Base-by-base conservation (phyloP, 2,329 filamentous ascomycete genomes). In the Ophiostoma perfectum region DNA sequence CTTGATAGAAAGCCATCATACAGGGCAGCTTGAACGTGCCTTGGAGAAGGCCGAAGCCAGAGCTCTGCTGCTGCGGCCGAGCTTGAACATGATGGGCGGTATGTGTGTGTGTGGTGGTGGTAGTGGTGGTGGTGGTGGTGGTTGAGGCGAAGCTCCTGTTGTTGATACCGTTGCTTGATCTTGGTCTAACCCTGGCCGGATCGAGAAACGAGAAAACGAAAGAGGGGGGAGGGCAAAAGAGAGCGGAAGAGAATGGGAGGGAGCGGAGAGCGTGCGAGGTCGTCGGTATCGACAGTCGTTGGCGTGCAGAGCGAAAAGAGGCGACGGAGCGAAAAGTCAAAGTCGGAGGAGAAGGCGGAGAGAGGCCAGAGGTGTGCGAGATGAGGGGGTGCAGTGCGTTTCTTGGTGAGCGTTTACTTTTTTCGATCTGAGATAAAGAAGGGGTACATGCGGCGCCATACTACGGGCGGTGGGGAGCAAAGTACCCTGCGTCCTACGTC, bases 51-150 rank as follows among this genome's bases (percentile, higher is more conserved):
- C 90, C 81, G 90, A 88, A 79, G 90, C 88, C 82, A 94, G 83
- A 79, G 90, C 89, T 81, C 90, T 87, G 82, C 90, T 87, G 82
- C 87, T 90, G 82, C 92, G 89, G 79, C 90, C 90, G 79, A 96
- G 82, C 81, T 90, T 95, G 84, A 93, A 96, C 93, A 97, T 97
- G 76, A 76, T 27, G 27, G 27, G 27, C 27, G 27, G 27, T 27
- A 27, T 86, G 79, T 44, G 55, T 36, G 36, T 47, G 47, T 39
- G 41, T 58, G 41, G 55, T 41, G 52, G 65, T 55, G 4, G 16
- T n/a, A n/a, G n/a, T n/a, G n/a, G n/a, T n/a, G n/a, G 44, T 44
- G 12, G 39, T 36, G 9, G 16, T 60, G 55, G 36, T 62, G 3
- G 36, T 63, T 41, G 39, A 63, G 60, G 27, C 8, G 52, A 38